These are phyloP conservation scores for Mucor irregularis DNA, from an alignment of 371 early-diverging fungal genomes.

Conservation along the genomic window DNA sequence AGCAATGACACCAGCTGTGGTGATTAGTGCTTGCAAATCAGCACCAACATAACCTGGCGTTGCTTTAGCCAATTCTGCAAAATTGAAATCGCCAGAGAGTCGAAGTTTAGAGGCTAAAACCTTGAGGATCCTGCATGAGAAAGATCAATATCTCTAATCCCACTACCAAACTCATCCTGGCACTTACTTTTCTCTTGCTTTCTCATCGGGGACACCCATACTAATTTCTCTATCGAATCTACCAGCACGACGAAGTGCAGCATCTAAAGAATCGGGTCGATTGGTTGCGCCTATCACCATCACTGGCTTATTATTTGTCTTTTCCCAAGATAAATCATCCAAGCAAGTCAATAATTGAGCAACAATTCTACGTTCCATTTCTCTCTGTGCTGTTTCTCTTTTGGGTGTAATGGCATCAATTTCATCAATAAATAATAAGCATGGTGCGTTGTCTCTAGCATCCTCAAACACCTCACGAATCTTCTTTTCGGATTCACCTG, in stretches of 20 bases:
- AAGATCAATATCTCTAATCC: not conserved
- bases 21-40: conserved; percentile 94
- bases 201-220: conserved; percentile 97
- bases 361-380: conserved; percentile 99
- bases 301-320: conserved; percentile 86
- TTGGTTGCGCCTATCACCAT: conserved; percentile 99
- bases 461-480: conserved; percentile 98
- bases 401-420: conserved; percentile 99
- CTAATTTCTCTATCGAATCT: conserved; percentile 98
- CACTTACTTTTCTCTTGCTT: conserved; percentile 82
- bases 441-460: conserved; percentile 85
- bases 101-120: conserved; percentile 90
- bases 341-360: conserved; percentile 98
- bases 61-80: conserved; percentile 84
- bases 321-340: conserved; percentile 92
- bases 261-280: conserved; percentile 96
- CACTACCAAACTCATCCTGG: not conserved
- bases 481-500: conserved; percentile 99
- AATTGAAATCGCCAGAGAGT: conserved; percentile 88
- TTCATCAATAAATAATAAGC: conserved; percentile 99
- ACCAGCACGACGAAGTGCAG: conserved; percentile 97
- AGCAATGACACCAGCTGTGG: conserved; percentile 97
- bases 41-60: conserved; percentile 99
- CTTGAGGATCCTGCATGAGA: conserved; percentile 70
- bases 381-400: conserved; percentile 98